Percentiles rank a stretch among this genome's conserved stretches.
Conservation (phyloP, 2,329 filamentous ascomycete species). For the Thelonectria discophora region DNA sequence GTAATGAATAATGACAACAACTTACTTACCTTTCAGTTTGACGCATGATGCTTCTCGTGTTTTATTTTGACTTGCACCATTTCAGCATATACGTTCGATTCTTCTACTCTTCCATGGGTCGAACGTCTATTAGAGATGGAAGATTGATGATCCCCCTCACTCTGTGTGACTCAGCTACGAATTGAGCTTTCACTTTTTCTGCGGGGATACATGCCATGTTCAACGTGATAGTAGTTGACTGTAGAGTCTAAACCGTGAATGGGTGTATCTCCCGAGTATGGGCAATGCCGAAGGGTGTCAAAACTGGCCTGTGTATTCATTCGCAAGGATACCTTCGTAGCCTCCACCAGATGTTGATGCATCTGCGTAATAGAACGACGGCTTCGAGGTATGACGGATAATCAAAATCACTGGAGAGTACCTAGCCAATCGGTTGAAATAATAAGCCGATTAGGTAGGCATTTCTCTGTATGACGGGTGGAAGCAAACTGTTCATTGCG, state of each 20-base stretch:
- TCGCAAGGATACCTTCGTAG: too few species aligned
- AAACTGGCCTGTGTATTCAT: too few species aligned
- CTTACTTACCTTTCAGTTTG: not conserved
- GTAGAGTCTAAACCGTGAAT: not conserved
- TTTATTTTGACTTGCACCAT: constrained; percentile 47
- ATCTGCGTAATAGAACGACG: not conserved
- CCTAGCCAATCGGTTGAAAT: too few species aligned
- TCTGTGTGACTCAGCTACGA: constrained; percentile 57
- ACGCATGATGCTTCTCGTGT: not conserved
- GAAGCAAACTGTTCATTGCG: not conserved
- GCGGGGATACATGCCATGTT: constrained; percentile 51
- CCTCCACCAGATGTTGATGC: not conserved
- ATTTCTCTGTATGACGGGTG: too few species aligned
- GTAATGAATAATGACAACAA: constrained; percentile 31
- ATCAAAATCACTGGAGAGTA: too few species aligned
- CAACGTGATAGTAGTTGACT: not conserved
- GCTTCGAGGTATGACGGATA: too few species aligned
- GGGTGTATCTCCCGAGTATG: not conserved
- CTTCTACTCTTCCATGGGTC: constrained; percentile 59
- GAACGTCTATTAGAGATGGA: constrained; percentile 65
- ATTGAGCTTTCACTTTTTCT: constrained; percentile 60
- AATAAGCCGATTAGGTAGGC: too few species aligned
- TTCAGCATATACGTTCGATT: constrained; percentile 64
- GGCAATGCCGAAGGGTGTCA: too few species aligned
- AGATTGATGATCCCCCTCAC: constrained; percentile 62